Base-by-base conservation (phyloP, 768 basidiomycete species). In the Rickenella mellea region DNA sequence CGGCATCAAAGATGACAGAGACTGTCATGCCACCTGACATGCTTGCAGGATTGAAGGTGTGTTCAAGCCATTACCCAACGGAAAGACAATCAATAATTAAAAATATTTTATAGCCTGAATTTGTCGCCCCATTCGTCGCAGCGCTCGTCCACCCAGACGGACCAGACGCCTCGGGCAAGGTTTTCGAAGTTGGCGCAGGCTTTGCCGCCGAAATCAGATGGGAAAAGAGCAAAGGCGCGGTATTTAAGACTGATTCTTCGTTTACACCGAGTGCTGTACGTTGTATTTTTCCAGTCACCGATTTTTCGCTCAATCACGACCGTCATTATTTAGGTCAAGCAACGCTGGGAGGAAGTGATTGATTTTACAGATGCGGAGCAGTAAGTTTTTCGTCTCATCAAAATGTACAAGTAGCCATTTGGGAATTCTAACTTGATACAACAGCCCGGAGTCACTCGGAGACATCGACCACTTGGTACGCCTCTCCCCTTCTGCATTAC, bases 1-100 rank as follows among this genome's bases (percentile, higher is more conserved):
- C 94, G n/a, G 94, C 93, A 1, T 94, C 91, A 3, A 75, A 76
- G 2, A 98, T 98, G 94, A 96, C 92, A 2, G 92, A 83, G 54
- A 96, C 91, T 0, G 69, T 93, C 51, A 88, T 97, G 85, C 87
- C 94, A 7, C 83, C 85, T 15, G 94, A 97, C 43, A 80, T 96
- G 75, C 75, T 98, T 42, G 82, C 74, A n/a, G 84, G 87, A 53
- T 65, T 96, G 29, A 81, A 82, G 59, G 84, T 83, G 58, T 9
- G 51, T 39, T 22, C 19, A 33, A 7, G 39, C 33, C 2, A 17
- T 17, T 15, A 20, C 11, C 25, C 29, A 26, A 12, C 15, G 30
- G 12, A 27, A 29, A n/a, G 15, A 7, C 19, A 15, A 15, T 42
- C 20, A 29, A 11, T 19, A 27, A 20, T 22, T 26, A 15, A 36